These are phyloP conservation scores for Sporothrix dimorphospora DNA, from an alignment of 2,329 filamentous ascomycete genomes.

Conservation along the genomic window DNA sequence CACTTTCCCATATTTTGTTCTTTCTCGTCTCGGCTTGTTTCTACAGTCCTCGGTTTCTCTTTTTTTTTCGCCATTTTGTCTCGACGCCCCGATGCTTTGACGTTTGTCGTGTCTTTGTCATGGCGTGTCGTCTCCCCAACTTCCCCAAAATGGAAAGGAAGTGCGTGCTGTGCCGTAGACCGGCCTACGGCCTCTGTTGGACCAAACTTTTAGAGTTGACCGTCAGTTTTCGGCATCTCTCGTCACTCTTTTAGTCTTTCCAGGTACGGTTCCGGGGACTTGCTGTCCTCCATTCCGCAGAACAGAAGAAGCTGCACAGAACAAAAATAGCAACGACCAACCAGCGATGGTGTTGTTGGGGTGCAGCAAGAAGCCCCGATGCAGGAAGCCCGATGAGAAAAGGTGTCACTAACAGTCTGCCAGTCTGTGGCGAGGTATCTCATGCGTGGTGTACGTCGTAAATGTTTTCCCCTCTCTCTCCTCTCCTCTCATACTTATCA, in stretches of 20 bases:
- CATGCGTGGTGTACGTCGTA: neutral
- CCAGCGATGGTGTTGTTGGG: neutral
- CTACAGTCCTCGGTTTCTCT: neutral
- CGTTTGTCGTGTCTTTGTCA: slow-evolving; percentile 9
- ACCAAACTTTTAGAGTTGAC: neutral
- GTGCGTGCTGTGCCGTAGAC: slow-evolving; percentile 1
- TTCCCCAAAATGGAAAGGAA: neutral
- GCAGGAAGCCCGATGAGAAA: neutral
- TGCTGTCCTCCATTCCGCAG: neutral
- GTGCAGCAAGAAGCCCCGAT: neutral
- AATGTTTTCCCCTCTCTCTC: neutral
- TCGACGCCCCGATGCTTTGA: neutral
- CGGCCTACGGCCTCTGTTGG: slow-evolving; percentile 4
- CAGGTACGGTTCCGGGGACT: neutral
- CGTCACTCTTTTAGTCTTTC: neutral
- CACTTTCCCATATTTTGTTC: too few species aligned
- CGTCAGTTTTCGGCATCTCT: neutral
- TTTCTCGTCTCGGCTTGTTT: neutral
- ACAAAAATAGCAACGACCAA: neutral
- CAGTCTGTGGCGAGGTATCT: neutral
- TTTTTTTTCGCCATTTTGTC: neutral
- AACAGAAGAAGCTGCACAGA: too few species aligned
- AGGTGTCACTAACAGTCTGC: neutral
- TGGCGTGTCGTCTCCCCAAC: neutral
- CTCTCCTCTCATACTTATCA: too few species aligned